phyloP scores from a whole-genome alignment of 176 grass and related monocot species.

The Cymbopogon citratus region DNA sequence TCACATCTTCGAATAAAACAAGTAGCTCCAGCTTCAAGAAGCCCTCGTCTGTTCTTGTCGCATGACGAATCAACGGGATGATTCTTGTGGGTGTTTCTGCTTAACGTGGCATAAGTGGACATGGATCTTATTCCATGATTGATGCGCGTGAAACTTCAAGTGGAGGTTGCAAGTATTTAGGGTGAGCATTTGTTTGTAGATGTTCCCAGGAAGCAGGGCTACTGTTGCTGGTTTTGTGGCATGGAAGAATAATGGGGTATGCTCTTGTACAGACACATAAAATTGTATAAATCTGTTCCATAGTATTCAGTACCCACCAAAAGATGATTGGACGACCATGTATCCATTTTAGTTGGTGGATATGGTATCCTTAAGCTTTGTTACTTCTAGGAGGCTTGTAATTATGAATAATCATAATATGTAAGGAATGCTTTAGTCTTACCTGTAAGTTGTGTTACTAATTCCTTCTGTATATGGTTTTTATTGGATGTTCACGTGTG shows the following conservation, averaged over 20 bases:
- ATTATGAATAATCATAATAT: background rate
- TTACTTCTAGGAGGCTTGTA: slow-evolving; percentile 19
- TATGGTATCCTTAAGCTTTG: slow-evolving; percentile 21
- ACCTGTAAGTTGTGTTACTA: background rate
- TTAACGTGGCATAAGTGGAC: background rate
- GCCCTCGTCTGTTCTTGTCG: slow-evolving; percentile 48
- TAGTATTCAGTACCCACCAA: background rate
- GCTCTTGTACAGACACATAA: slow-evolving; percentile 69
- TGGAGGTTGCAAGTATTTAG: slow-evolving; percentile 12
- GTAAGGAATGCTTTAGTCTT: background rate
- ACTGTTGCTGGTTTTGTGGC: slow-evolving; percentile 44
- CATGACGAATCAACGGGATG: slow-evolving; percentile 38
- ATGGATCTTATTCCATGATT: slow-evolving; percentile 33
- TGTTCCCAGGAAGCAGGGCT: slow-evolving; percentile 30
- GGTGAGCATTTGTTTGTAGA: slow-evolving; percentile 14
- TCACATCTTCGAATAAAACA: slow-evolving; percentile 43
- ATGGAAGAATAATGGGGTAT: slow-evolving; percentile 57
- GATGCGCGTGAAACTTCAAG: slow-evolving; percentile 4
- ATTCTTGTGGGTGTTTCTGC: slow-evolving; percentile 36
- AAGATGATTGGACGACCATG: slow-evolving; percentile 15
- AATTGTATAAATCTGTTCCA: slow-evolving; percentile 17
- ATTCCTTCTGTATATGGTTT: background rate
- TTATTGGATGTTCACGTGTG: no score
- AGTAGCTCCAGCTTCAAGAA: slow-evolving; percentile 59
- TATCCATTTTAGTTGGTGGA: slow-evolving; percentile 7